Evolutionary conservation across 306 rosid genomes (phyloP).

Genomic region (Vicia sativa): DNA sequence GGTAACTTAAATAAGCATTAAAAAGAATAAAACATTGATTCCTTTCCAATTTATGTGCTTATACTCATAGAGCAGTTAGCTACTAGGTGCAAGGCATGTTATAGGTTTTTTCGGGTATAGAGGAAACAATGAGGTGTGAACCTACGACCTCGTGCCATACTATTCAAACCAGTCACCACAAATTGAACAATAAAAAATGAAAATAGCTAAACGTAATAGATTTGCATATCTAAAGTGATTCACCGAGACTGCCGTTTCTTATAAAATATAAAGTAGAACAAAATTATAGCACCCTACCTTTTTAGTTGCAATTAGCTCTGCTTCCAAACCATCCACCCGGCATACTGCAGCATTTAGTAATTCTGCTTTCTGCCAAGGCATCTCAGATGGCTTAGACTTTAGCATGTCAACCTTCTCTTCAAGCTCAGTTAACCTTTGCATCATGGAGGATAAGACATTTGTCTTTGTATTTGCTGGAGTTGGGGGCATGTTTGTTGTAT

Average conservation of each 20-base stretch:
- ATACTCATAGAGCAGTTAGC: conserved; percentile 6
- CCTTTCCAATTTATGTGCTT: neutral
- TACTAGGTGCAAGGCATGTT: neutral
- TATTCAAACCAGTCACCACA: neutral
- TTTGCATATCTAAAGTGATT: neutral
- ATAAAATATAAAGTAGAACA: neutral
- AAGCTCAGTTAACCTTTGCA: conserved; percentile 76
- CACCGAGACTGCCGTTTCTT: conserved; percentile 3
- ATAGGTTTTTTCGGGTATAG: neutral
- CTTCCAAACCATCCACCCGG: conserved; percentile 97
- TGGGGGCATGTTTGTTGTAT: conserved; percentile 45
- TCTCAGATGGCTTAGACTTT: conserved; percentile 86
- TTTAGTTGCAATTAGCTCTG: conserved; percentile 92
- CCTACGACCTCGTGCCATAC: neutral
- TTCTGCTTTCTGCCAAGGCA: conserved; percentile 93
- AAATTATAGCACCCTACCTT: conserved; percentile 54
- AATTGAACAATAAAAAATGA: conserved; percentile 1
- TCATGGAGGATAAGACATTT: conserved; percentile 60
- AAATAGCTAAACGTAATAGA: neutral
- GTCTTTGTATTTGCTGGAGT: conserved; percentile 45
- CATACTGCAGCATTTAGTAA: conserved; percentile 96
- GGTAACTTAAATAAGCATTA: neutral
- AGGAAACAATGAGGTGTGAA: neutral
- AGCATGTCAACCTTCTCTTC: conserved; percentile 84
- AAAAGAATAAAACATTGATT: conserved; percentile 1